Evolutionary conservation across 352 stramenopile genomes (phyloP).

Genomic region (Pythium rishiriense): DNA sequence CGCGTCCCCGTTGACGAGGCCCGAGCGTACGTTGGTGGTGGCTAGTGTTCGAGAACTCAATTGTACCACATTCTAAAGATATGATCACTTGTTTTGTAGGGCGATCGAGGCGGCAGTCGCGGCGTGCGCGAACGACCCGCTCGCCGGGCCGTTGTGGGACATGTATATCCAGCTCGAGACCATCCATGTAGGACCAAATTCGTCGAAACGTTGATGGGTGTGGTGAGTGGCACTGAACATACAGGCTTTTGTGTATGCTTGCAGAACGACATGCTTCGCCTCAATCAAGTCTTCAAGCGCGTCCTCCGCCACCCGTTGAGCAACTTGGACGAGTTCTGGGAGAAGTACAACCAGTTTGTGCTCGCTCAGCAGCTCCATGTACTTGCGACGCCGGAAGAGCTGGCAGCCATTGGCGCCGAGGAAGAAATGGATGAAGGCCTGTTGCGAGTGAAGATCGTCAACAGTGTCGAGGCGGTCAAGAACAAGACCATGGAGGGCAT

Average conservation of each 20-base stretch:
- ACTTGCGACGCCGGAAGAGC: slow-evolving; percentile 62
- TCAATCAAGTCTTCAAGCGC: slow-evolving; percentile 83
- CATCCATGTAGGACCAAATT: slow-evolving; percentile 48
- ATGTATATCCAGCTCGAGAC: slow-evolving; percentile 81
- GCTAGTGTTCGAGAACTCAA: too few species aligned
- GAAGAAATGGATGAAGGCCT: slow-evolving; percentile 81
- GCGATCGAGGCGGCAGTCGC: slow-evolving; percentile 54
- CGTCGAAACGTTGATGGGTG: not conserved
- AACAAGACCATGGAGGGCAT: slow-evolving; percentile 69
- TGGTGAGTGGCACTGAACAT: not conserved
- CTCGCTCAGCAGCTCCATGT: slow-evolving; percentile 66
- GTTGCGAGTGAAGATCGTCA: slow-evolving; percentile 81
- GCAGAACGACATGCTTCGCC: slow-evolving; percentile 81
- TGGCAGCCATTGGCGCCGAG: slow-evolving; percentile 47
- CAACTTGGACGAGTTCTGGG: slow-evolving; percentile 83
- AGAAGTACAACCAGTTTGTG: slow-evolving; percentile 87
- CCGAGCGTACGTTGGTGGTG: slow-evolving; percentile 50
- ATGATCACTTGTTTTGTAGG: slow-evolving; percentile 21
- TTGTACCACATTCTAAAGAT: not conserved
- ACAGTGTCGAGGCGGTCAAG: slow-evolving; percentile 68
- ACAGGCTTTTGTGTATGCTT: not conserved
- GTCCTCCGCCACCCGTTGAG: slow-evolving; percentile 70
- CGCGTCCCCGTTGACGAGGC: slow-evolving; percentile 64
- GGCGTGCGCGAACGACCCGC: slow-evolving; percentile 60
- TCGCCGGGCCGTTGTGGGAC: slow-evolving; percentile 74